These are phyloP conservation scores for Rhytidhysteron rufulum DNA, from an alignment of 2,329 filamentous ascomycete genomes.

Conservation along the genomic window DNA sequence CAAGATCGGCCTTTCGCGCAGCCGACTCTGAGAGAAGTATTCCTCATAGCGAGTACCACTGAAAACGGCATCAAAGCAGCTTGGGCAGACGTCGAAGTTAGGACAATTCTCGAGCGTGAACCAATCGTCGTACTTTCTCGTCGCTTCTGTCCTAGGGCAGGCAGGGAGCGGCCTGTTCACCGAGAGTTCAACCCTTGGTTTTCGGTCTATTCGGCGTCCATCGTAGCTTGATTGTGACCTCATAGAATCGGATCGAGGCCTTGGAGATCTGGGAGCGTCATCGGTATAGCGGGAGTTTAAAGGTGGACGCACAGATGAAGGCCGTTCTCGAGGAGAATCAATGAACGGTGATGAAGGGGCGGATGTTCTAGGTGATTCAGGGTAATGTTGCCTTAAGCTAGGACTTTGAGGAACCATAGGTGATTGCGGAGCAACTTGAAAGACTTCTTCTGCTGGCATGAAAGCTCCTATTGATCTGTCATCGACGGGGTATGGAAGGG, in stretches of 20 bases:
- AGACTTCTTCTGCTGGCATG: constrained; percentile 43
- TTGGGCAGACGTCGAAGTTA: constrained; percentile 76
- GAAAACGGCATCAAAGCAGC: constrained; percentile 71
- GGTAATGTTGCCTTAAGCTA: constrained; percentile 13
- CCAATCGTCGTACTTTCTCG: constrained; percentile 70
- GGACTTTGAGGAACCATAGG: constrained; percentile 8
- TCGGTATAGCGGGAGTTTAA: constrained; percentile 14
- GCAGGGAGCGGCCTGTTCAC: constrained; percentile 42
- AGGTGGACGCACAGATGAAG: constrained; percentile 11
- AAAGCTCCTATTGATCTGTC: constrained; percentile 29
- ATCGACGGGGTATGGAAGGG: constrained; percentile 46
- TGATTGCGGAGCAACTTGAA: constrained; percentile 34
- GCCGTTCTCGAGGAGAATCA: constrained; percentile 19
- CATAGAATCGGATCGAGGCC: constrained; percentile 22
- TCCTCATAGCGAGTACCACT: constrained; percentile 63
- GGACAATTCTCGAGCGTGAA: constrained; percentile 68
- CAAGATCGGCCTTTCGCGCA: constrained; percentile 54
- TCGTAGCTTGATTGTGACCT: constrained; percentile 23
- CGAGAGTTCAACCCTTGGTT: constrained; percentile 7
- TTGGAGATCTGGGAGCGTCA: constrained; percentile 16
- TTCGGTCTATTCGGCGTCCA: constrained; percentile 16
- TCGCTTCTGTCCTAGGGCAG: constrained; percentile 64
- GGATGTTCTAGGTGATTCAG: constrained; percentile 18
- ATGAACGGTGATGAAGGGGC: constrained; percentile 18
- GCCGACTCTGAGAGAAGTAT: constrained; percentile 61